Percentiles rank a stretch among this genome's conserved stretches.
These are phyloP conservation scores for Lactifluus subvellereus DNA, from an alignment of 768 basidiomycete genomes.

Conservation along the genomic window DNA sequence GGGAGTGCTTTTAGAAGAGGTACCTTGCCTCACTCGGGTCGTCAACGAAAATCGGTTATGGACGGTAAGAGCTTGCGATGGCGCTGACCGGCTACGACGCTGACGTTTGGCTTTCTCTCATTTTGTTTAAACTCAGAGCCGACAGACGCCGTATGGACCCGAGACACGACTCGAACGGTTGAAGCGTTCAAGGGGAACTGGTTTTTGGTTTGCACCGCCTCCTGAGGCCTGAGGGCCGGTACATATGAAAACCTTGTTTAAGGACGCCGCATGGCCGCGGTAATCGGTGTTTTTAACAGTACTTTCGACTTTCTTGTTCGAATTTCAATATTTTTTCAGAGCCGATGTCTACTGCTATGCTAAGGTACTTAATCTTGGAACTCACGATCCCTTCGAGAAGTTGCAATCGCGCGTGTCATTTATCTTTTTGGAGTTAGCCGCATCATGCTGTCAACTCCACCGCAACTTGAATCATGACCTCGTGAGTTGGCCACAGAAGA, in stretches of 20 bases:
- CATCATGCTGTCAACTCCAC: conserved; percentile 23
- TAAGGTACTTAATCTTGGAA: conserved; percentile 22
- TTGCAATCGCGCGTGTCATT: conserved; percentile 18
- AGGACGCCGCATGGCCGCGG: conserved; percentile 21
- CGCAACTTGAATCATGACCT: conserved; percentile 1
- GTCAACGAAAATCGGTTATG: conserved; percentile 23
- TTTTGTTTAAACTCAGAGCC: conserved; percentile 19
- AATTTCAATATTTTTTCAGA: conserved; percentile 20
- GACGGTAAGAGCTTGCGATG: conserved; percentile 21
- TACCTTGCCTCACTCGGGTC: conserved; percentile 18
- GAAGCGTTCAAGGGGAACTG: conserved; percentile 16
- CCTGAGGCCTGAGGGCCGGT: conserved; percentile 18
- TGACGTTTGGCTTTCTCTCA: conserved; percentile 16
- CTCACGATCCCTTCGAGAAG: conserved; percentile 21
- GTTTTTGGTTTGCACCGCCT: conserved; percentile 21
- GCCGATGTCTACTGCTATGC: conserved; percentile 13
- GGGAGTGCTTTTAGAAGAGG: conserved; percentile 13
- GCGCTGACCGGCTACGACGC: background rate
- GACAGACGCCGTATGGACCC: conserved; percentile 13
- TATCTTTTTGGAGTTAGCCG: conserved; percentile 24
- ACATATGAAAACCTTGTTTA: conserved; percentile 13
- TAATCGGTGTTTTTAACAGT: conserved; percentile 10
- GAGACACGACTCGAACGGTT: conserved; percentile 20
- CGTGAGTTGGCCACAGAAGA: conserved; percentile 9
- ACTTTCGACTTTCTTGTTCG: conserved; percentile 7